Evolutionary conservation across 2,329 filamentous ascomycete genomes (phyloP), one percentile per base, ranked within the genome.

Genomic region (Proliferodiscus dingleyae): DNA sequence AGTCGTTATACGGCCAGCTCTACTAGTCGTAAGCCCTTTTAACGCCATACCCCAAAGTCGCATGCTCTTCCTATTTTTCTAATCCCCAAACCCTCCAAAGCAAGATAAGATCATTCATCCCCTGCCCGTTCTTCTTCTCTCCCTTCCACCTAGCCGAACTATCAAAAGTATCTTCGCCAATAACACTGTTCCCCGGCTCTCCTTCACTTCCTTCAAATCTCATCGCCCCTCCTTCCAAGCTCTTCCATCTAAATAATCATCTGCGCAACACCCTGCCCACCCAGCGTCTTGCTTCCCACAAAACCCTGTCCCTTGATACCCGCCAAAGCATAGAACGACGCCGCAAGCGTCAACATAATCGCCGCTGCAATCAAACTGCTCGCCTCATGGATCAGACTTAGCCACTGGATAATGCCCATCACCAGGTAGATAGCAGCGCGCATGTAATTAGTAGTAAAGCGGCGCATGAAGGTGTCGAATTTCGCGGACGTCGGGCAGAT

Each of bases 361-460:
- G 87, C 93, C 4, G 88, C 87, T 1, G 87, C 93, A 56, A 98
- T 87, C 66, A 98, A 71, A 62, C 83, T 88, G 41, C 83, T 87
- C 8, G 77, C 66, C 37, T 69, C 65, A 18, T 71, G 61, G 50
- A 86, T 74, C 53, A 90, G 71, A 65, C 88, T 94, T 48, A 95
- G 71, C 80, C 87, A 97, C 68, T 96, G 89, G 37, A 95, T 67
- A 41, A 84, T 63, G 58, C 81, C 86, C 86, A 97, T 91, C 64
- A 80, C 70, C 47, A 71, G 69, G 70, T 98, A 98, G 64, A 95
- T 85, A 47, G 74, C 85, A 16, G 91, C 91, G 69, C 93, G 89
- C 83, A 93, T 94, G 73, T 90, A 97, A 74, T 96, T 97, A 49
- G 90, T 95, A 53, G 89, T 89, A 73, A 98, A 87, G 62, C 80